phyloP scores from a whole-genome alignment of 78 protist genomes.

The Chrysochromulina tobinii region DNA sequence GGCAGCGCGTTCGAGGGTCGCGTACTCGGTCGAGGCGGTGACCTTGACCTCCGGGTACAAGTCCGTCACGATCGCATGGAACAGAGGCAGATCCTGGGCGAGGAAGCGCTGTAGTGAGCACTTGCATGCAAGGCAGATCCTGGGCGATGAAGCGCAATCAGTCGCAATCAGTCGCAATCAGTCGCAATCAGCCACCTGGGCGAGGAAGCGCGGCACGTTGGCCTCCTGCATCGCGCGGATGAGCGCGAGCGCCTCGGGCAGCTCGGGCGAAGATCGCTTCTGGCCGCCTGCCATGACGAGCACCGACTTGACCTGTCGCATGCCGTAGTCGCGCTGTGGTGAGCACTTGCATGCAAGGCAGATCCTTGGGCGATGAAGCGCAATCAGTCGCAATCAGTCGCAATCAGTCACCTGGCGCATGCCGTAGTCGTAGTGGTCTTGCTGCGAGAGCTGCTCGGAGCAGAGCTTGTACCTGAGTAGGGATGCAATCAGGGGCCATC shows the following conservation, averaged over 20 bases:
- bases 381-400: no score
- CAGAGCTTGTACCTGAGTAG: conserved; percentile 18
- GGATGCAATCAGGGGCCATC: no score
- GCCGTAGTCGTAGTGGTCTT: conserved; percentile 65
- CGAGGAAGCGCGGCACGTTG: conserved; percentile 66
- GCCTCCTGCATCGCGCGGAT: conserved; percentile 64
- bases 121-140: no score
- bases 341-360: no score
- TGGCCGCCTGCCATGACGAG: conserved; percentile 78
- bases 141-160: no score
- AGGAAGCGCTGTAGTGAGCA: conserved; percentile 21
- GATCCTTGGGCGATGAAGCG: no score
- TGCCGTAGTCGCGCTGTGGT: conserved; percentile 41
- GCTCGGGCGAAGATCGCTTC: conserved; percentile 61
- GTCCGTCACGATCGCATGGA: conserved; percentile 65
- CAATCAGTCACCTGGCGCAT: no score
- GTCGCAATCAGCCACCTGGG: conserved; percentile 26
- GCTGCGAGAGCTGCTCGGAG: conserved; percentile 76
- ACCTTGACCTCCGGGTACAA: conserved; percentile 62
- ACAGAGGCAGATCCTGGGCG: conserved; percentile 63
- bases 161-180: no score
- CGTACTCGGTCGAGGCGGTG: conserved; percentile 48
- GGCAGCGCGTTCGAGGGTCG: neutral
- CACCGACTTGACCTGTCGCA: conserved; percentile 90
- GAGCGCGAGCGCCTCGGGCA: conserved; percentile 72